These are phyloP conservation scores for Ophiostoma himal-ulmi DNA, from an alignment of 2,329 filamentous ascomycete species.

Conservation along the genomic window DNA sequence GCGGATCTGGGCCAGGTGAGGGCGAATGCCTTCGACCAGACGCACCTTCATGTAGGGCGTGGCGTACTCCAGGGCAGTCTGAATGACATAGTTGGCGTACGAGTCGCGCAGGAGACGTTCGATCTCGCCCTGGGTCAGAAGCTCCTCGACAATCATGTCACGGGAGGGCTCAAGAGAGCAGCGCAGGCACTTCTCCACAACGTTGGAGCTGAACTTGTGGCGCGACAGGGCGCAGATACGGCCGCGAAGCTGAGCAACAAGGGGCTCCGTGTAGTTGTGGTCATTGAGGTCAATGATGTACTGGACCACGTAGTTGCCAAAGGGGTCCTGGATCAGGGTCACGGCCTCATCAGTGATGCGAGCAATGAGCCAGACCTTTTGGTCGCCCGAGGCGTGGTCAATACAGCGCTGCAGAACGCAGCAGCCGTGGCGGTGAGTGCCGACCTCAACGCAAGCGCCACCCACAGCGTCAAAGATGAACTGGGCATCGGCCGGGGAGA, in stretches of 20 bases:
- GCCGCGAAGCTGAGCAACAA: slow-evolving; percentile 74
- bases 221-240: slow-evolving; percentile 69
- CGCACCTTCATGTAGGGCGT: slow-evolving; percentile 66
- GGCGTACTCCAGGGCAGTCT: slow-evolving; percentile 86
- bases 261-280: slow-evolving; percentile 76
- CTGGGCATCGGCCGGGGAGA: slow-evolving; percentile 74
- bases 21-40: slow-evolving; percentile 78
- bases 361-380: slow-evolving; percentile 79
- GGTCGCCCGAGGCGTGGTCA: slow-evolving; percentile 84
- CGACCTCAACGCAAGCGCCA: slow-evolving; percentile 77
- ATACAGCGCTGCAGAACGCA: slow-evolving; percentile 98
- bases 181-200: slow-evolving; percentile 92
- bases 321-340: slow-evolving; percentile 87
- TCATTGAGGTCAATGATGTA: slow-evolving; percentile 97
- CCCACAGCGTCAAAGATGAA: slow-evolving; percentile 98
- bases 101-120: slow-evolving; percentile 86
- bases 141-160: slow-evolving; percentile 78
- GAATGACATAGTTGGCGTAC: slow-evolving; percentile 96
- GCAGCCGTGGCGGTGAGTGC: slow-evolving; percentile 95
- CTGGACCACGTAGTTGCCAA: slow-evolving; percentile 97
- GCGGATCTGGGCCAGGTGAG: slow-evolving; percentile 76
- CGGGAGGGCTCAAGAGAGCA: slow-evolving; percentile 70
- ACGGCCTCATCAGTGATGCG: slow-evolving; percentile 87
- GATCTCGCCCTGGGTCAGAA: slow-evolving; percentile 67
- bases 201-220: slow-evolving; percentile 99